phyloP scores from a whole-genome alignment of 768 basidiomycete genomes.

The Lactifluus subvellereus region DNA sequence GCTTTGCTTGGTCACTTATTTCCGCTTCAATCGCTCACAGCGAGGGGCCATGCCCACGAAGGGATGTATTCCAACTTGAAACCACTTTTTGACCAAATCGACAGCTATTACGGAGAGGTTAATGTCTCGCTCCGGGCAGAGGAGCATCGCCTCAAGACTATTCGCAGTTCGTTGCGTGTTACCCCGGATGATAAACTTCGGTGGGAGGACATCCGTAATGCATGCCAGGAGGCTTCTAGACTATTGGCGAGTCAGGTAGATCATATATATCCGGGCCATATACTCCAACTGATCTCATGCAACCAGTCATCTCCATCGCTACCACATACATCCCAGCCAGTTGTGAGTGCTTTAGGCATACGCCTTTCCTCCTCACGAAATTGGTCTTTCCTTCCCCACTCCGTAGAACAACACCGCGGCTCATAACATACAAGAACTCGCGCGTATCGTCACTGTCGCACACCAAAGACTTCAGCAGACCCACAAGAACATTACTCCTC shows the following conservation, averaged over 20 bases:
- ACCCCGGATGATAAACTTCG: conserved; percentile 13
- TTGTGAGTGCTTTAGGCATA: not conserved
- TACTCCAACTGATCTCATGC: not conserved
- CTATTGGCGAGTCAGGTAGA: not conserved
- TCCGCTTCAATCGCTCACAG: not conserved
- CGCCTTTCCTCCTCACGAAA: not conserved
- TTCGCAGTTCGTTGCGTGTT: conserved; percentile 9
- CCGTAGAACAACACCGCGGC: conserved; percentile 4
- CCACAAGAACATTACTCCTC: not conserved
- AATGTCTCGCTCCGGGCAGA: conserved; percentile 6
- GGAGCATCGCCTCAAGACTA: conserved; percentile 1
- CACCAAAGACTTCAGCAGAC: not conserved
- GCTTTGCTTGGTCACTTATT: not conserved
- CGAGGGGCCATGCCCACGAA: not conserved
- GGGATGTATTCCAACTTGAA: not conserved
- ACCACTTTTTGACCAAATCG: conserved; percentile 11
- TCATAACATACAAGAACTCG: conserved; percentile 11
- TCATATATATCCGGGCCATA: too few relatives aligned
- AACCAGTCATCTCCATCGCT: not conserved
- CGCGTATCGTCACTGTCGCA: not conserved
- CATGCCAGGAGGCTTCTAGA: conserved; percentile 6
- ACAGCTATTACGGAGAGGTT: conserved; percentile 10
- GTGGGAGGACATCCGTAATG: conserved; percentile 15
- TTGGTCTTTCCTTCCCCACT: not conserved
- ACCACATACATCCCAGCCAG: not conserved